These are phyloP conservation scores for Citrus glauca DNA, from an alignment of 345 rosid genomes.

Conservation along the genomic window DNA sequence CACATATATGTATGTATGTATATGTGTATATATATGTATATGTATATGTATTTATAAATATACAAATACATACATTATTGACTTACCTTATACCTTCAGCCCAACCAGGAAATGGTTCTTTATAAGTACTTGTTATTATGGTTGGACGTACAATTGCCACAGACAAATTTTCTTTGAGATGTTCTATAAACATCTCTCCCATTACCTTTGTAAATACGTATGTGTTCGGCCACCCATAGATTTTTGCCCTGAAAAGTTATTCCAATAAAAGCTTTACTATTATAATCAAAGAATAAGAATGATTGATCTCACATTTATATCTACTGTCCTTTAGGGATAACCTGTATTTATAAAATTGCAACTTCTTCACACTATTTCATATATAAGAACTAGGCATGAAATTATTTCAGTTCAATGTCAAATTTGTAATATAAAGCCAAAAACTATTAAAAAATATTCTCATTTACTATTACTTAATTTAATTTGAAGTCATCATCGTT, in stretches of 20 bases:
- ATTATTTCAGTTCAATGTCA: too few species aligned
- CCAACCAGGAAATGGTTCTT: constrained; percentile 87
- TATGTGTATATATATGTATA: neutral
- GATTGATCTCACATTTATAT: too few species aligned
- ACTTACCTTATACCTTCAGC: constrained; percentile 65
- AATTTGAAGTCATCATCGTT: too few species aligned
- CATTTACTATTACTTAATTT: too few species aligned
- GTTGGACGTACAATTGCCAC: constrained; percentile 65
- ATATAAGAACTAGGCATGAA: too few species aligned
- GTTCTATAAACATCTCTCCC: constrained; percentile 70
- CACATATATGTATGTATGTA: neutral
- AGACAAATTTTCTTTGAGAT: constrained; percentile 40
- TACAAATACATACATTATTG: neutral
- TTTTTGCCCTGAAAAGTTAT: constrained; percentile 47
- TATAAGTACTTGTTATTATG: constrained; percentile 65
- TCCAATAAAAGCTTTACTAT: neutral
- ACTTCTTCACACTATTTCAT: too few species aligned
- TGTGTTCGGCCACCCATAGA: constrained; percentile 78
- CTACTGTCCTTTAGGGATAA: too few species aligned
- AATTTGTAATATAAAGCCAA: too few species aligned
- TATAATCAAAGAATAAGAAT: neutral
- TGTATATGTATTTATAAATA: neutral
- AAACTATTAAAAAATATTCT: too few species aligned
- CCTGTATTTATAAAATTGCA: too few species aligned
- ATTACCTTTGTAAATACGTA: constrained; percentile 91